These are phyloP conservation scores for Trichoderma sp. DNA, from an alignment of 2,329 filamentous ascomycete genomes.

Conservation along the genomic window DNA sequence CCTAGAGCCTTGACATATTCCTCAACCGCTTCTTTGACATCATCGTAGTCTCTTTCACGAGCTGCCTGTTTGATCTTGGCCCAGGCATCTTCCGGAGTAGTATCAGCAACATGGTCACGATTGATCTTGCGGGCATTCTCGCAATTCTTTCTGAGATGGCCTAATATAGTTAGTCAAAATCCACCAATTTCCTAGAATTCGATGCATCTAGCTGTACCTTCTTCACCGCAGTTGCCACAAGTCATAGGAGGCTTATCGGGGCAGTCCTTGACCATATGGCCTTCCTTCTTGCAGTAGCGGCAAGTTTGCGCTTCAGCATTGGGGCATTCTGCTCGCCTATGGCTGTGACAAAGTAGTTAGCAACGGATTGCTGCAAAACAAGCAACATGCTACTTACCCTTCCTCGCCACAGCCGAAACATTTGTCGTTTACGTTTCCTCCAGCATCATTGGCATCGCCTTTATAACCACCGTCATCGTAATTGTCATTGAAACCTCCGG, in stretches of 20 bases:
- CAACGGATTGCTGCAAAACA: neutral
- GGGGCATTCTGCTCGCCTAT: conserved; percentile 41
- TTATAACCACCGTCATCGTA: neutral
- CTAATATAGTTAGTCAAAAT: conserved; percentile 39
- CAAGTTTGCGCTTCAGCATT: conserved; percentile 40
- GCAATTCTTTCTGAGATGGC: conserved; percentile 59
- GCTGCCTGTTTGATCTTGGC: conserved; percentile 54
- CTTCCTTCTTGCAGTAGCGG: conserved; percentile 51
- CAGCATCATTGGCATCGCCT: neutral
- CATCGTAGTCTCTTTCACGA: conserved; percentile 59
- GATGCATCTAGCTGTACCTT: conserved; percentile 47
- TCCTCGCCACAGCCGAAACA: conserved; percentile 43
- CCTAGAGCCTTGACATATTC: conserved; percentile 61
- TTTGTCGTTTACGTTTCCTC: conserved; percentile 33
- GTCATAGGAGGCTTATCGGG: conserved; percentile 57
- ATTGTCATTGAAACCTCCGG: neutral
- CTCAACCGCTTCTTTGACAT: conserved; percentile 60
- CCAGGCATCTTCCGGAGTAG: conserved; percentile 60
- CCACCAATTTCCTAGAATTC: neutral
- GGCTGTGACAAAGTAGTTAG: conserved; percentile 30
- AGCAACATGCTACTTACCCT: conserved; percentile 33
- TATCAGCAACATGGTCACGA: conserved; percentile 50
- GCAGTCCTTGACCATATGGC: conserved; percentile 63
- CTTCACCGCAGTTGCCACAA: conserved; percentile 64
- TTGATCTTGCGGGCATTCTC: conserved; percentile 61